Evolutionary conservation across 139 green algal species (phyloP).

Genomic region (Micromonas pusilla): DNA sequence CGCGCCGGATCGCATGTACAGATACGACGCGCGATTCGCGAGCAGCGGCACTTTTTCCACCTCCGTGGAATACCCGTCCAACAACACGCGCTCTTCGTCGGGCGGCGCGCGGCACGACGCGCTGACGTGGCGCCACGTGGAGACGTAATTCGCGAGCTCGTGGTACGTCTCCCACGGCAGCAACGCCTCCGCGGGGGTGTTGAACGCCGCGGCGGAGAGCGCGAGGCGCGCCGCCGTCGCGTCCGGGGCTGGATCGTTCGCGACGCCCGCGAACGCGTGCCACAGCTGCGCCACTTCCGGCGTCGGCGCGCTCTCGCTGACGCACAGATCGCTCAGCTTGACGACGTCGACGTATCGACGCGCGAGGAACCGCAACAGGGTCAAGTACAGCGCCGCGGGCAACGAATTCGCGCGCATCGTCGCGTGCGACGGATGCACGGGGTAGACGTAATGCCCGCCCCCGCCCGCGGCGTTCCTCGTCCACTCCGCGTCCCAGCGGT

Average conservation of each 20-base stretch:
- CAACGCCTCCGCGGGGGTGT: background rate
- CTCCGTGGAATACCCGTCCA: background rate
- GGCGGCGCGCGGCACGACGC: background rate
- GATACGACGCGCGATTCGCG: constrained; percentile 5
- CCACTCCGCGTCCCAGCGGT: constrained; percentile 21
- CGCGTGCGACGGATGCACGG: constrained; percentile 21
- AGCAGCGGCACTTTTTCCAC: background rate
- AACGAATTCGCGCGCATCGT: background rate
- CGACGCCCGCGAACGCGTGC: constrained; percentile 10
- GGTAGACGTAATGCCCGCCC: constrained; percentile 25
- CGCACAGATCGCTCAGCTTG: background rate
- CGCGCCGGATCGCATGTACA: background rate
- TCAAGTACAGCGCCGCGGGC: constrained; percentile 19
- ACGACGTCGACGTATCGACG: constrained; percentile 24
- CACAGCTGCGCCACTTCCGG: constrained; percentile 28
- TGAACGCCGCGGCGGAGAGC: background rate
- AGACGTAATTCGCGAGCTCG: constrained; percentile 9
- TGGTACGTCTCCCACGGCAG: background rate
- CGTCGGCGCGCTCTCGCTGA: constrained; percentile 13
- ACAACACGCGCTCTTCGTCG: background rate
- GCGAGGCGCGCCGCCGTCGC: constrained; percentile 20
- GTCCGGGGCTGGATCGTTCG: constrained; percentile 21
- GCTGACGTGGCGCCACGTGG: constrained; percentile 5
- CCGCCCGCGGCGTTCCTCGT: background rate
- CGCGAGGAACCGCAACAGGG: constrained; percentile 20